Evolutionary conservation across 2,329 filamentous ascomycete genomes (phyloP), one percentile per base, ranked within the genome.

Genomic region (Didymella lethalis): DNA sequence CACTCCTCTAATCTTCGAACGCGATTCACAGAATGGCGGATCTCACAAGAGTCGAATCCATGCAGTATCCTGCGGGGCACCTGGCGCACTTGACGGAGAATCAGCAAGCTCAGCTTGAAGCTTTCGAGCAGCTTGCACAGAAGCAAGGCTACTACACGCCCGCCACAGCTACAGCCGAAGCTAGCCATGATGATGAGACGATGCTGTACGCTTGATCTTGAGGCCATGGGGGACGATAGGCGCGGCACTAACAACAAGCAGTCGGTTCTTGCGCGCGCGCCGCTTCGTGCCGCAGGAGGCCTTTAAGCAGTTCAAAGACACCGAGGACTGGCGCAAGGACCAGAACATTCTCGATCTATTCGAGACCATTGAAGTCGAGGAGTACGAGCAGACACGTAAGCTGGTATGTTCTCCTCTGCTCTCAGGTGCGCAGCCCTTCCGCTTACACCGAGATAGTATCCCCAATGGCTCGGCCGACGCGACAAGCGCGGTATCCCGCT

Each of bases 391-490:
- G 71, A 90, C 91, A 61, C 84, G 90, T 57, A 84, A 87, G 66
- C 83, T 97, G 81, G 91, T 94, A 78, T 67, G 82, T 32, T 41
- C 45, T 47, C 52, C 16, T n/a, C 34, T 2, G n/a, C 25, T 8
- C 23, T 18, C 34, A n/a, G 41, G 20, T 25, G 34, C 44, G n/a
- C 47, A 49, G 31, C 48, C 25, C 18, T 23, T 14, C 12, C 12
- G 54, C 61, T 72, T 54, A 73, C 64, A 54, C 53, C 59, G 60
- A 66, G 65, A 53, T 70, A 93, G 90, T 97, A 97, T 74, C 93
- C 93, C 25, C 92, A 97, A 86, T 97, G 93, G 91, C 96, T 92
- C 20, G 94, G 94, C 54, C 90, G 93, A 65, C 87, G 93, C 67
- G 94, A 97, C 79, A 90, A 88, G 68, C 90, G 93, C 67, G 94